A percentile compares a stretch with the other conserved stretches of the same genome.
Conservation (phyloP, 1,284 basidiomycete species). For the Rhizopogon parksii region DNA sequence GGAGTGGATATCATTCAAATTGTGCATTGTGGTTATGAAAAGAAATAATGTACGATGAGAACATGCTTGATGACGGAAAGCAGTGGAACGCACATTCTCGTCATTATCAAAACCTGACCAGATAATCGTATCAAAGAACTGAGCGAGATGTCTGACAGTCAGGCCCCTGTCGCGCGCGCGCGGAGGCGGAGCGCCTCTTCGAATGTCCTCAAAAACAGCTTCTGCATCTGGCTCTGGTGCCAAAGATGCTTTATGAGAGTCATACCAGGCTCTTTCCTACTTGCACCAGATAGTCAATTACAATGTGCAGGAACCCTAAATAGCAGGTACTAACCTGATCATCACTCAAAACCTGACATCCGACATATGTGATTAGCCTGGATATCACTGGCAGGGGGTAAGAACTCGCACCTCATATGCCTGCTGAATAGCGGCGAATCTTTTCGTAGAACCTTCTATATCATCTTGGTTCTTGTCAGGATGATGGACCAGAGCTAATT, state of each 20-base stretch:
- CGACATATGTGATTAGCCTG: background rate
- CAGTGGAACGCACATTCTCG: slow-evolving; percentile 46
- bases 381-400: background rate
- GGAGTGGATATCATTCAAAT: background rate
- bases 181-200: slow-evolving; percentile 62
- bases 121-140: slow-evolving; percentile 78
- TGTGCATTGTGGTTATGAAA: background rate
- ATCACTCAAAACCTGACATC: slow-evolving; percentile 74
- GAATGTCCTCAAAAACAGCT: slow-evolving; percentile 80
- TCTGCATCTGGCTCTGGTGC: slow-evolving; percentile 77
- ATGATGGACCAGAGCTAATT: slow-evolving; percentile 79
- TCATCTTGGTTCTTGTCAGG: slow-evolving; percentile 85
- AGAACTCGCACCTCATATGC: slow-evolving; percentile 76
- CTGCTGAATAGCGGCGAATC: slow-evolving; percentile 86
- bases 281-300: slow-evolving; percentile 25
- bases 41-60: slow-evolving; percentile 5
- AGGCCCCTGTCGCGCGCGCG: slow-evolving; percentile 73
- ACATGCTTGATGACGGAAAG: too few relatives aligned
- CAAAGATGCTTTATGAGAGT: slow-evolving; percentile 87
- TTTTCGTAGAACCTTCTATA: slow-evolving; percentile 79
- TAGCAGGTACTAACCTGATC: slow-evolving; percentile 63
- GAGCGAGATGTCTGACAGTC: slow-evolving; percentile 73
- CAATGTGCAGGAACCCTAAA: background rate
- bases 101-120: slow-evolving; percentile 71
- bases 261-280: slow-evolving; percentile 98